A percentile compares a stretch with the other conserved stretches of the same genome.
phyloP scores from a whole-genome alignment of 202 grass and related monocot genomes.

The Musa balbisiana region DNA sequence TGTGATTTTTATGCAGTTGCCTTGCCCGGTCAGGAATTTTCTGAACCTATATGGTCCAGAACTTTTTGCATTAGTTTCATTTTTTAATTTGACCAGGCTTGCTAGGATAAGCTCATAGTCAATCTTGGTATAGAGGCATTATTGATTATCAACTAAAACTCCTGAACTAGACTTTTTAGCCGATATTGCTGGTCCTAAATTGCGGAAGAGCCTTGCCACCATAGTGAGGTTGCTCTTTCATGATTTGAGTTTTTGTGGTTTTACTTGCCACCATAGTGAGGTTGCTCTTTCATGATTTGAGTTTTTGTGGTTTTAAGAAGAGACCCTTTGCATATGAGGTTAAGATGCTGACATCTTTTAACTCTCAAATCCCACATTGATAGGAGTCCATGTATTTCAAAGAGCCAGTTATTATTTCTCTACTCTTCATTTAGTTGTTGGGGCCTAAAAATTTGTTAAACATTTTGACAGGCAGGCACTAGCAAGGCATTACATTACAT shows the following conservation, averaged over 20 bases:
- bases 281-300: not conserved
- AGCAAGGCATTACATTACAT: not conserved
- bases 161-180: no score
- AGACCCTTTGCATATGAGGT: not conserved
- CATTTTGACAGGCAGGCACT: no score
- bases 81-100: not conserved
- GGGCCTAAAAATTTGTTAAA: no score
- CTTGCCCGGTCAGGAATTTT: no score
- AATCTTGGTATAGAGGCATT: not conserved
- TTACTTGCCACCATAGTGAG: not conserved
- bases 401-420: not conserved
- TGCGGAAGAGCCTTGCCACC: no score
- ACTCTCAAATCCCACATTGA: no score
- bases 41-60: no score
- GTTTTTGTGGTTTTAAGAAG: not conserved
- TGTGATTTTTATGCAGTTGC: not conserved
- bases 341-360: not conserved
- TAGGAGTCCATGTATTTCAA: not conserved
- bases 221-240: not conserved
- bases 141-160: not conserved
- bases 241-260: no score
- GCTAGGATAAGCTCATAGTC: no score
- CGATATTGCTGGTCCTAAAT: no score
- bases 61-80: not conserved
- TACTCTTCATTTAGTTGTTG: not conserved